These are phyloP conservation scores for Corymbia maculata DNA, from an alignment of 345 rosid genomes.

Conservation along the genomic window DNA sequence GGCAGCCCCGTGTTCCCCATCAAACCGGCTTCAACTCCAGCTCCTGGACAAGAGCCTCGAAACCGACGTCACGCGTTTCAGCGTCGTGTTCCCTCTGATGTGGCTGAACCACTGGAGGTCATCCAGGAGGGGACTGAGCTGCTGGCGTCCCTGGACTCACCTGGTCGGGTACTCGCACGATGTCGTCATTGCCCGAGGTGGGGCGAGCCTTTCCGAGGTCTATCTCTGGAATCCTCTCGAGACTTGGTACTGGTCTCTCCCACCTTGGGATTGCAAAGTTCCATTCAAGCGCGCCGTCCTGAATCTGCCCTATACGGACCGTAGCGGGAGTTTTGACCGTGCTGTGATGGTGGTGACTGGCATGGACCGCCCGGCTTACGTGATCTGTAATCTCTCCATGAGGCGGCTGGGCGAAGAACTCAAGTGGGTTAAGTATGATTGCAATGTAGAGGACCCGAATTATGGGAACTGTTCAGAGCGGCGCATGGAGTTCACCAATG, in stretches of 20 bases:
- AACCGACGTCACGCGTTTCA: background rate
- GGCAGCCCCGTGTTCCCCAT: background rate
- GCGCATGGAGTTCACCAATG: conserved; percentile 11
- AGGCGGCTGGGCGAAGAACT: background rate
- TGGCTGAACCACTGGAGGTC: background rate
- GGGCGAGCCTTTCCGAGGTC: no score
- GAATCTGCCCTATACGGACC: background rate
- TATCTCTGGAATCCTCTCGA: background rate
- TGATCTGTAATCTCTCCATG: background rate
- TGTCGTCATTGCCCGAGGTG: background rate
- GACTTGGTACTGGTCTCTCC: background rate
- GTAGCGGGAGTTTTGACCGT: rapidly evolving
- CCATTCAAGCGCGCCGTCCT: background rate
- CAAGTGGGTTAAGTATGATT: conserved; percentile 12
- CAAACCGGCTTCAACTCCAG: conserved; percentile 9
- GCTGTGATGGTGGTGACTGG: conserved; percentile 8
- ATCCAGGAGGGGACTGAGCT: background rate
- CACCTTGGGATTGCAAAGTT: conserved; percentile 1
- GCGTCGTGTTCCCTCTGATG: background rate
- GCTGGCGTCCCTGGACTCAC: background rate
- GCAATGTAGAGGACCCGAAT: conserved; percentile 7
- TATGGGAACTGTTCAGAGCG: background rate
- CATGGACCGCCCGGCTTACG: conserved; percentile 5
- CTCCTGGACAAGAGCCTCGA: background rate
- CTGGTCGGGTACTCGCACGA: conserved; percentile 1